These are phyloP conservation scores for Meyerozyma guilliermondii DNA, from an alignment of 1,139 yeast genomes.

Conservation along the genomic window DNA sequence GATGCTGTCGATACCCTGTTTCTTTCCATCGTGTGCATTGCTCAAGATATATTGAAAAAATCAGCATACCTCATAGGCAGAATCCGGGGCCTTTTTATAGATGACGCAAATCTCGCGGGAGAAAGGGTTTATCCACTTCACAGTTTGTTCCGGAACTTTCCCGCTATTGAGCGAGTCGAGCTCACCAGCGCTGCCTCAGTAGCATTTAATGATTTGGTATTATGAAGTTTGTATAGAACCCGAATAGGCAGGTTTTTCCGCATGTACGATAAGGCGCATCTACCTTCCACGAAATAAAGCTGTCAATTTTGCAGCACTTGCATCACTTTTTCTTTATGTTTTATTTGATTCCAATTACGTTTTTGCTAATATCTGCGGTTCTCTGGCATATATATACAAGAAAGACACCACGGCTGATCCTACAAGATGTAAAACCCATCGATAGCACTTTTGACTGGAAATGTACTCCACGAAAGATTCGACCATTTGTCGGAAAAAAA, in stretches of 20 bases:
- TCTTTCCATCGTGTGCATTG: conserved; percentile 27
- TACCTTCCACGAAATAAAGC: not conserved
- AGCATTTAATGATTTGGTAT: conserved; percentile 13
- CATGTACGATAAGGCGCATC: not conserved
- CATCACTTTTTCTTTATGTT: not conserved
- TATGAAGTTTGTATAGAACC: not conserved
- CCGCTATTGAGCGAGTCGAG: conserved; percentile 29
- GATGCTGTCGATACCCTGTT: conserved; percentile 12
- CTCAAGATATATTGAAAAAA: conserved; percentile 34
- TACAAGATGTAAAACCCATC: conserved; percentile 5
- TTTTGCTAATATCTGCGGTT: conserved; percentile 2
- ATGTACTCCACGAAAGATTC: conserved; percentile 9
- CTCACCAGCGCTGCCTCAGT: conserved; percentile 19
- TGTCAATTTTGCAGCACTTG: not conserved
- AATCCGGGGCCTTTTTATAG: conserved; percentile 29
- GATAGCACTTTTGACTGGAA: conserved; percentile 9
- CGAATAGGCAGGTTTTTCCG: not conserved
- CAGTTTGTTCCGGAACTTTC: conserved; percentile 28
- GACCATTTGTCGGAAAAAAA: conserved; percentile 21
- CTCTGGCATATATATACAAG: not conserved
- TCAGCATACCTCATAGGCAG: conserved; percentile 29
- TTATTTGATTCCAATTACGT: not conserved
- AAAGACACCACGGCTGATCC: not conserved
- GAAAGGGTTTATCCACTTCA: conserved; percentile 30
- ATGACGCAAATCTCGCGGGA: conserved; percentile 28